phyloP scores from a whole-genome alignment of 345 rosid genomes.

The Toxicodendron radicans region DNA sequence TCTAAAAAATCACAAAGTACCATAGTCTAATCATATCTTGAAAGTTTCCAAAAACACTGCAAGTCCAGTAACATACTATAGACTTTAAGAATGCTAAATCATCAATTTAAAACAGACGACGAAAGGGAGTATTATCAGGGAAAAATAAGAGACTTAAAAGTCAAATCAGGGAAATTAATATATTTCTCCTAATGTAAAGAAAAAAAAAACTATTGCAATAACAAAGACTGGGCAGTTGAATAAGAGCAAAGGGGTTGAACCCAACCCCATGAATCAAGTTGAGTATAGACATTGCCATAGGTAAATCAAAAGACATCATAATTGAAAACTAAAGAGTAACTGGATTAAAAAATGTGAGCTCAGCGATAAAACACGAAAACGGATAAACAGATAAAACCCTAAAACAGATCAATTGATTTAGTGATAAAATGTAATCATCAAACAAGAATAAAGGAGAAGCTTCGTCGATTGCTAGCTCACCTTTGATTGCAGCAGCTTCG shows the following conservation, averaged over 20 bases:
- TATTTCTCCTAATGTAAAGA: conserved; percentile 3
- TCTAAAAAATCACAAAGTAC: background rate
- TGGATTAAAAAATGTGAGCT: no score
- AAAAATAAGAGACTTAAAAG: background rate
- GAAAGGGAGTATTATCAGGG: background rate
- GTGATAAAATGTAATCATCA: no score
- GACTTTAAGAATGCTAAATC: background rate
- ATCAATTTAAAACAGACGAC: background rate
- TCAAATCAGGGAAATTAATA: background rate
- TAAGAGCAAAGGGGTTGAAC: background rate
- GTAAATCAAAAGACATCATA: background rate
- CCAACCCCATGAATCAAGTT: background rate
- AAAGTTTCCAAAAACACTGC: background rate
- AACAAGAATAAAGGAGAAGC: no score
- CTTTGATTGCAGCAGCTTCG: no score
- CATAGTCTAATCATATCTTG: background rate
- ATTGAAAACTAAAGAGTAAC: no score
- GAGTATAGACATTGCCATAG: background rate
- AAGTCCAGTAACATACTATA: background rate
- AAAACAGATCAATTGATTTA: no score
- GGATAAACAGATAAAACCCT: no score
- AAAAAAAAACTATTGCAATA: background rate
- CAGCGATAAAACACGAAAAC: no score
- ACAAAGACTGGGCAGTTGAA: background rate
- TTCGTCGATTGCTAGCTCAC: no score